Evolutionary conservation across 2,329 filamentous ascomycete species (phyloP), one percentile per base, ranked within the genome.

Genomic region (Penicillium rolfsii): DNA sequence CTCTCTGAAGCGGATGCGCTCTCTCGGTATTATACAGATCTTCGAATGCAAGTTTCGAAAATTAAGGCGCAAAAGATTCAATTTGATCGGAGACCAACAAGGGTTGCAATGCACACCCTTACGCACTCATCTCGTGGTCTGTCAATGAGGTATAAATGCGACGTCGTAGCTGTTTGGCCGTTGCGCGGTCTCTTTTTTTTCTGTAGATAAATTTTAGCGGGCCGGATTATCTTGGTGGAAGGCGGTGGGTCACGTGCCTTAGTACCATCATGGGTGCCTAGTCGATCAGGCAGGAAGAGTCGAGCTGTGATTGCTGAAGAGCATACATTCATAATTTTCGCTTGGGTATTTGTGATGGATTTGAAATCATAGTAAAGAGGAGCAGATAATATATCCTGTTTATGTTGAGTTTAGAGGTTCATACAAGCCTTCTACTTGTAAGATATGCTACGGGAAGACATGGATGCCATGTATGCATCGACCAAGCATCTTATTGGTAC

Each of bases 121-220:
- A 71, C 35, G 54, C 65, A 63, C 52, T 67, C 69, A 71, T 71
- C 36, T 62, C 64, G 61, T 45, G 50, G 19, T 57, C 46, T 46
- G 35, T 52, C 26, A 56, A 24, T 41, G 57, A 24, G 30, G 46
- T 46, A 55, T 62, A 55, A 49, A 46, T 59, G 65, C 59, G 56
- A 54, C 63, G 61, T 61, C 52, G 57, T 62, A 67, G 64, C 63
- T 69, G 62, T 56, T 40, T 59, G 52, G 58, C 56, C 64, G 61
- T 58, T 68, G 67, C 67, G 65, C 63, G 60, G 46, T 59, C 60
- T 60, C 62, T 67, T 70, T 71, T 71, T 71, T 71, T 68, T 70
- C 62, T 68, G 48, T 67, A 64, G 64, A 68, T 69, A 70, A 70
- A 68, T 66, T 72, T 73, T 68, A 65, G 65, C 67, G 67, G 64